These are phyloP conservation scores for Aspergillus sp. DNA, from an alignment of 2,329 filamentous ascomycete genomes.

Conservation along the genomic window DNA sequence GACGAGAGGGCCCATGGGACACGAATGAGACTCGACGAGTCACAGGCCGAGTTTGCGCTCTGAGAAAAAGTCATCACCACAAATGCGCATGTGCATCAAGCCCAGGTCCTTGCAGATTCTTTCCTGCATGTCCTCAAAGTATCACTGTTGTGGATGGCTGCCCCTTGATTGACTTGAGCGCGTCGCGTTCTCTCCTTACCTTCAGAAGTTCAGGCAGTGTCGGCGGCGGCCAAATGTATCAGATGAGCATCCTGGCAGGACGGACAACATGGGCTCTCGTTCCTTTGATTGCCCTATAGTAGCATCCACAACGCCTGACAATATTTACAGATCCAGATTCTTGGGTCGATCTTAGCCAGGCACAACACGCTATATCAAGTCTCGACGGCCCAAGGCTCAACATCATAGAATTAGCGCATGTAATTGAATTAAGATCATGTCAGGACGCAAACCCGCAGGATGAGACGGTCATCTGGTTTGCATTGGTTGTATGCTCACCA, in stretches of 20 bases:
- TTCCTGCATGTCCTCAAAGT: constrained; percentile 16
- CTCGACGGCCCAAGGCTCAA: not conserved
- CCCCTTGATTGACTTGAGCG: constrained; percentile 7
- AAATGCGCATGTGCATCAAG: constrained; percentile 17
- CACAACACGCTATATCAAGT: not conserved
- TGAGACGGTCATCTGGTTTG: constrained; percentile 21
- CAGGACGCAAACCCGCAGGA: constrained; percentile 22
- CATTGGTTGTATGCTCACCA: constrained; percentile 4
- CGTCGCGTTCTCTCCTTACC: not conserved
- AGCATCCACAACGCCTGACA: not conserved
- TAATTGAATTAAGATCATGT: constrained; percentile 23
- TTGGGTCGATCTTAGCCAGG: constrained; percentile 7
- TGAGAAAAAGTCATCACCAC: constrained; percentile 15
- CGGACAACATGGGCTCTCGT: not conserved
- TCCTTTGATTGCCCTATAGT: not conserved
- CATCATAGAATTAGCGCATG: constrained; percentile 9
- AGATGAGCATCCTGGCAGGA: not conserved
- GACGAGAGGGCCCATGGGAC: constrained; percentile 25
- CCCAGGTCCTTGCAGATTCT: constrained; percentile 30
- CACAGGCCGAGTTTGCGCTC: constrained; percentile 25
- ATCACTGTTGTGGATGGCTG: not conserved
- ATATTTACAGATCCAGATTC: constrained; percentile 5
- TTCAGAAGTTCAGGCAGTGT: not conserved
- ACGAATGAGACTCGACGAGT: constrained; percentile 28
- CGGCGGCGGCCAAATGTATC: not conserved